Conservation (phyloP, 345 rosid genomes). For the Salix dunnii region DNA sequence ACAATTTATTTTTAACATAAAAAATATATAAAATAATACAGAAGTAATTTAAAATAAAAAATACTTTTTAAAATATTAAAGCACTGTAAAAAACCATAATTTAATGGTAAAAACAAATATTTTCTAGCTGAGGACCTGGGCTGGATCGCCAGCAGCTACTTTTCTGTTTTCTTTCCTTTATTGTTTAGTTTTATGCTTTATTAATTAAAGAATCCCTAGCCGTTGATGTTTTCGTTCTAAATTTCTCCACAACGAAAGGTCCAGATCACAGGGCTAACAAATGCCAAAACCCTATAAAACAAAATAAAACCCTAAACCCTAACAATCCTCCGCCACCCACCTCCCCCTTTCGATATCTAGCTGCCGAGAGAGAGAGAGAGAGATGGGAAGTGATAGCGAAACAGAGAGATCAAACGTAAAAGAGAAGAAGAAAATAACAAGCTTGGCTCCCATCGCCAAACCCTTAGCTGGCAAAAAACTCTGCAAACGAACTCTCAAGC, state of each 20-base stretch:
- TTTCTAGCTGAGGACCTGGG: slow-evolving; percentile 53
- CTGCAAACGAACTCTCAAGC: slow-evolving; percentile 76
- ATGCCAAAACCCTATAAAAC: background rate
- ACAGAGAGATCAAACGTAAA: slow-evolving; percentile 59
- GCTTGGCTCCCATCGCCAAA: slow-evolving; percentile 83
- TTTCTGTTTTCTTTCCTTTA: background rate
- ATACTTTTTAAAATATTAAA: too few species aligned
- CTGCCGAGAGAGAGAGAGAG: background rate
- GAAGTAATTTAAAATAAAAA: too few species aligned
- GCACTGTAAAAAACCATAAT: too few species aligned
- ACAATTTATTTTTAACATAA: too few species aligned
- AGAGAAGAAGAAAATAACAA: slow-evolving; percentile 51
- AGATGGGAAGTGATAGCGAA: slow-evolving; percentile 82
- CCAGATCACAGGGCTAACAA: background rate
- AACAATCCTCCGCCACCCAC: background rate
- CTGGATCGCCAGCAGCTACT: slow-evolving; percentile 88
- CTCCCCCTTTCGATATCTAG: background rate
- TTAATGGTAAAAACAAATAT: too few species aligned
- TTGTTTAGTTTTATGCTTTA: background rate
- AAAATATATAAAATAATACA: too few species aligned
- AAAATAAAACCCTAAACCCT: background rate
- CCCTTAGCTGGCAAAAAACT: slow-evolving; percentile 95
- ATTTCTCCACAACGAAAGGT: background rate
- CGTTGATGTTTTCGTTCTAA: background rate
- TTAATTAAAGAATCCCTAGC: background rate